Evolutionary conservation across 495 filamentous ascomycete genomes (phyloP).

Genomic region (Neurospora sp.): DNA sequence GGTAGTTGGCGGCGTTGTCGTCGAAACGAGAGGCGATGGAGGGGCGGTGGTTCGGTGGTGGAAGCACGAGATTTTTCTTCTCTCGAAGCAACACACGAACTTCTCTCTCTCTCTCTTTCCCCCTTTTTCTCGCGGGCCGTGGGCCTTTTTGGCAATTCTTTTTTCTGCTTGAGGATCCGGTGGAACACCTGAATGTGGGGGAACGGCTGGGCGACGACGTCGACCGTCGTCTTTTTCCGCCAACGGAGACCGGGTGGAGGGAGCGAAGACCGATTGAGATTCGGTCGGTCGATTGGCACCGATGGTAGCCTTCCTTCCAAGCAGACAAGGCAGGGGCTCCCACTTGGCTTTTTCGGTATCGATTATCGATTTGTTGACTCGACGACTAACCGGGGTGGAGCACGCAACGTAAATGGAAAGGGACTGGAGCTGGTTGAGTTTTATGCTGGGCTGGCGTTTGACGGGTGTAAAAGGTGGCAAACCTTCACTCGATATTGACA

Average conservation of each 20-base stretch:
- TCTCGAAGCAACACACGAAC: not conserved
- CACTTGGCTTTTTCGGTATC: not conserved
- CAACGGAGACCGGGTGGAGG: not conserved
- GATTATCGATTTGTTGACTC: not conserved
- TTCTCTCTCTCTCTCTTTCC: not conserved
- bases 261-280: not conserved
- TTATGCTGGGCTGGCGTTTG: not conserved
- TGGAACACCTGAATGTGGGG: too few relatives aligned
- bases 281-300: not conserved
- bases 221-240: not conserved
- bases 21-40: not conserved
- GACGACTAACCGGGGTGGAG: not conserved
- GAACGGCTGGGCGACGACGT: not conserved
- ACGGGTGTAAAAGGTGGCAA: not conserved
- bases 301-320: not conserved
- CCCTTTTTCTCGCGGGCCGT: not conserved
- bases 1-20: not conserved
- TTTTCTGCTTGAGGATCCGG: not conserved
- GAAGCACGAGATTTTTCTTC: not conserved
- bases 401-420: not conserved
- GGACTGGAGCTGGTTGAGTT: not conserved
- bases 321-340: not conserved
- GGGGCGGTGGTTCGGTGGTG: not conserved
- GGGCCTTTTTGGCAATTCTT: not conserved
- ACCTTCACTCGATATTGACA: not conserved